phyloP scores from a whole-genome alignment of 495 filamentous ascomycete genomes.

The Parathielavia hyrcaniae region DNA sequence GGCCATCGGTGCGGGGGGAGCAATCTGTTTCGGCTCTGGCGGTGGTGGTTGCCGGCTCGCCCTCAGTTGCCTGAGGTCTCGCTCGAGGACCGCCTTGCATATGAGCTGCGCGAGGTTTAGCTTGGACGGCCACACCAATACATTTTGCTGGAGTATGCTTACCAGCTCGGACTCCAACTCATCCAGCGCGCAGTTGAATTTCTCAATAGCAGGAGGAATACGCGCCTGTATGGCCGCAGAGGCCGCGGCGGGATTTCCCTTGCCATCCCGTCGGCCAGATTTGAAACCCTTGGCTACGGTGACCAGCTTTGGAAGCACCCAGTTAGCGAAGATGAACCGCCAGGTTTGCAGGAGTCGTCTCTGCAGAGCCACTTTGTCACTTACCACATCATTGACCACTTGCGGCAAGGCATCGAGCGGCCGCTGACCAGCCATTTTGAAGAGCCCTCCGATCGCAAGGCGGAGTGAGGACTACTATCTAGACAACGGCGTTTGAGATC shows the following conservation, averaged over 20 bases:
- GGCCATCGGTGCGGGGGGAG: slow-evolving; percentile 38
- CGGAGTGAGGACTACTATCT: not conserved
- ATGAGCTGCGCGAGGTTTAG: slow-evolving; percentile 32
- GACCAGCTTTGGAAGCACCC: slow-evolving; percentile 40
- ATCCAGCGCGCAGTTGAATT: slow-evolving; percentile 47
- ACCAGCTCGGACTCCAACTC: slow-evolving; percentile 50
- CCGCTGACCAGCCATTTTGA: slow-evolving; percentile 36
- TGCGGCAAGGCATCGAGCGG: slow-evolving; percentile 40
- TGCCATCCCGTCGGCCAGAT: slow-evolving; percentile 36
- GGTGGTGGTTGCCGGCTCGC: slow-evolving; percentile 24
- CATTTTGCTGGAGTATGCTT: slow-evolving; percentile 22
- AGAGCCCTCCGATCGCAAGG: not conserved
- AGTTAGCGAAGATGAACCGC: not conserved
- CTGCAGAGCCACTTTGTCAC: slow-evolving; percentile 12
- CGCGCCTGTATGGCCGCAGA: slow-evolving; percentile 31
- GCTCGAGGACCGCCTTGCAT: slow-evolving; percentile 39
- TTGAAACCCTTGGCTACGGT: slow-evolving; percentile 47
- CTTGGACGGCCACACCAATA: not conserved
- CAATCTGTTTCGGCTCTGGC: slow-evolving; percentile 22
- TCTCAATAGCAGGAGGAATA: slow-evolving; percentile 35
- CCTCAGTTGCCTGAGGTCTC: slow-evolving; percentile 39
- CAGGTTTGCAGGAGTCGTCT: too few relatives aligned
- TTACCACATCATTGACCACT: slow-evolving; percentile 45
- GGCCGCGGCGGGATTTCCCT: slow-evolving; percentile 26
- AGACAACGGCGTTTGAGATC: not conserved